phyloP scores from a whole-genome alignment of 345 rosid species.

The Rubroshorea leprosula region DNA sequence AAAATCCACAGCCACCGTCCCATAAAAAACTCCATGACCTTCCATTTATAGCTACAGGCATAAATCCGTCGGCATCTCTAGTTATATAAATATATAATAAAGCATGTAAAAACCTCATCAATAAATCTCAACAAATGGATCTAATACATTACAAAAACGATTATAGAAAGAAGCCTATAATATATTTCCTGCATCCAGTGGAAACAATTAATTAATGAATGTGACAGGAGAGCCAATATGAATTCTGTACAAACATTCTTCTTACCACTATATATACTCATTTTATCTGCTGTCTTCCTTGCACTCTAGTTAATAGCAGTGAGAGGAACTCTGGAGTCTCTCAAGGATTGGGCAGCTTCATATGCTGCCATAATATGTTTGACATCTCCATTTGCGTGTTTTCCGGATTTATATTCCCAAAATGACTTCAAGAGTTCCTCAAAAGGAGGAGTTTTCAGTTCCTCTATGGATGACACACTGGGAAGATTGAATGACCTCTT shows the following conservation, averaged over 20 bases:
- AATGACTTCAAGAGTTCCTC: constrained; percentile 71
- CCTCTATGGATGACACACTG: constrained; percentile 68
- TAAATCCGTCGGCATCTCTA: too few species aligned
- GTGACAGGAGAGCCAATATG: constrained; percentile 5
- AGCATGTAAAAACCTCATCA: too few species aligned
- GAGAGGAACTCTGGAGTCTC: constrained; percentile 82
- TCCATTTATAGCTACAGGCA: too few species aligned
- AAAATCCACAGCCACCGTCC: too few species aligned
- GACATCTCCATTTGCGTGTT: constrained; percentile 68
- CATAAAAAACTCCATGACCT: too few species aligned
- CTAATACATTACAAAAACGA: too few species aligned
- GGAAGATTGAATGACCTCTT: constrained; percentile 76
- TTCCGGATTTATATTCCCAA: constrained; percentile 58
- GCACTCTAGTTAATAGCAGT: constrained; percentile 70
- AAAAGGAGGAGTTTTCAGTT: constrained; percentile 79
- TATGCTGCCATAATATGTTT: constrained; percentile 48
- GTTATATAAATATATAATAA: too few species aligned
- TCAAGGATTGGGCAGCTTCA: constrained; percentile 57
- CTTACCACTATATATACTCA: too few species aligned
- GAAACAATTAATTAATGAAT: constrained; percentile 34
- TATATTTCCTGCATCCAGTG: too few species aligned
- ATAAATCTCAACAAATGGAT: too few species aligned
- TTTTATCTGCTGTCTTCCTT: not conserved
- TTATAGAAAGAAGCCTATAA: not conserved
- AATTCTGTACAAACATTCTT: constrained; percentile 34